Percentiles rank a stretch among this genome's conserved stretches.
Conservation (phyloP, 2,329 filamentous ascomycete genomes). For the Fusarium albidum region DNA sequence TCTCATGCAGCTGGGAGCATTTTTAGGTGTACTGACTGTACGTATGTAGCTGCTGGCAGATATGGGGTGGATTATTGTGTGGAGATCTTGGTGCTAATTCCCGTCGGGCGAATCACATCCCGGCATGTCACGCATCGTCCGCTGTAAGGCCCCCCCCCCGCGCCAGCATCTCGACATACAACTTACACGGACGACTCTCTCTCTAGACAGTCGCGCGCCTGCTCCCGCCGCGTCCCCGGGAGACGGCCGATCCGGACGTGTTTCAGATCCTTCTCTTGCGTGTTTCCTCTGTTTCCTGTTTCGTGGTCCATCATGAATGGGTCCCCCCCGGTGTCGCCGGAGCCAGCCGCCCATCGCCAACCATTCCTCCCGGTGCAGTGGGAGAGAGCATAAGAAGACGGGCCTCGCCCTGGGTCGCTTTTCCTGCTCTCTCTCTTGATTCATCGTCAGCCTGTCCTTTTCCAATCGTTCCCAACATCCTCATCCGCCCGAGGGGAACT, state of each 20-base stretch:
- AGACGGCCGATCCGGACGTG: slow-evolving; percentile 10
- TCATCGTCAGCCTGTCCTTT: slow-evolving; percentile 39
- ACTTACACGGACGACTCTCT: neutral
- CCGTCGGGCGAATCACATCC: too few relatives aligned
- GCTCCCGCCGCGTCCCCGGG: slow-evolving; percentile 15
- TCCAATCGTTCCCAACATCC: slow-evolving; percentile 33
- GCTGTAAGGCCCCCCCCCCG: too few relatives aligned
- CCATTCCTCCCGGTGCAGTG: slow-evolving; percentile 25
- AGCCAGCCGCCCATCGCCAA: slow-evolving; percentile 34
- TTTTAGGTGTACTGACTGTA: too few relatives aligned
- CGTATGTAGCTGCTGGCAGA: too few relatives aligned
- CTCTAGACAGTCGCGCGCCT: slow-evolving; percentile 6
- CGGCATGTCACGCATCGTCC: too few relatives aligned
- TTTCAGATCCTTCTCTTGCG: slow-evolving; percentile 36
- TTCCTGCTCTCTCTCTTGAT: slow-evolving; percentile 7
- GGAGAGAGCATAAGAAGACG: slow-evolving; percentile 39
- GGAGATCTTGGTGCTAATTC: too few relatives aligned
- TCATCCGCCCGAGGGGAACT: neutral
- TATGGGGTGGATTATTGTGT: too few relatives aligned
- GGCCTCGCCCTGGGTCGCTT: slow-evolving; percentile 41
- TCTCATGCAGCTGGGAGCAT: too few relatives aligned
- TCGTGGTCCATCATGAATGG: slow-evolving; percentile 33
- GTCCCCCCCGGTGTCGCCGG: slow-evolving; percentile 33
- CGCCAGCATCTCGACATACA: too few relatives aligned
- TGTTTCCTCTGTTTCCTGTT: slow-evolving; percentile 38